Percentiles rank a stretch among this genome's conserved stretches.
Conservation (phyloP, 78 protist species). For the Paulinella micropora region DNA sequence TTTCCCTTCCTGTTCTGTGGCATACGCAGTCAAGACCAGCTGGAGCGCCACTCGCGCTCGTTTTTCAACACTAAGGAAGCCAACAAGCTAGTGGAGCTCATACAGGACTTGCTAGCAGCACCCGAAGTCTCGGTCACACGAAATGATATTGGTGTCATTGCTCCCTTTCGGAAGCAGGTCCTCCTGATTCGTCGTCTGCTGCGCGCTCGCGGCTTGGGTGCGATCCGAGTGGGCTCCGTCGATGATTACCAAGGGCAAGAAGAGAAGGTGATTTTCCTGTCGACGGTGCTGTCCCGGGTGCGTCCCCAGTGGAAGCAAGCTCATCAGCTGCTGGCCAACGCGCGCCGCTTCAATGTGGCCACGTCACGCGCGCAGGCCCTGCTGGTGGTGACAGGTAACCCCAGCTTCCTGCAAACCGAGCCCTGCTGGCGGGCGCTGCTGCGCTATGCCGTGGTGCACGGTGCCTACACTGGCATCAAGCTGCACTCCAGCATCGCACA, state of each 20-base stretch:
- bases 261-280: not conserved
- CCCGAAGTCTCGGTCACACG: no score
- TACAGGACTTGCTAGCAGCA: no score
- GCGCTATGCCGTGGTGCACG: no score
- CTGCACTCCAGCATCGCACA: no score
- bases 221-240: not conserved
- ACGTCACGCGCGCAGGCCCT: not conserved
- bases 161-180: not conserved
- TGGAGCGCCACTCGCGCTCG: no score
- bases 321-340: not conserved
- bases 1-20: not conserved
- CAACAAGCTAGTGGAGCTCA: no score
- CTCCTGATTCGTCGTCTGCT: not conserved
- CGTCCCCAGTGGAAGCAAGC: not conserved
- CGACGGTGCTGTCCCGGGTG: not conserved
- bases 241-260: conserved; percentile 4
- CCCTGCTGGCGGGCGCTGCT: no score
- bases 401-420: no score
- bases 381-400: not conserved
- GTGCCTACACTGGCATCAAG: no score
- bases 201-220: not conserved
- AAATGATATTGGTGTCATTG: not conserved
- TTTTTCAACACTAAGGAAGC: no score
- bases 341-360: not conserved
- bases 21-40: not conserved